Percentiles rank a stretch among this genome's conserved stretches.
These are phyloP conservation scores for Cyberlindnera meyerae DNA, from an alignment of 805 yeast species.

Conservation along the genomic window DNA sequence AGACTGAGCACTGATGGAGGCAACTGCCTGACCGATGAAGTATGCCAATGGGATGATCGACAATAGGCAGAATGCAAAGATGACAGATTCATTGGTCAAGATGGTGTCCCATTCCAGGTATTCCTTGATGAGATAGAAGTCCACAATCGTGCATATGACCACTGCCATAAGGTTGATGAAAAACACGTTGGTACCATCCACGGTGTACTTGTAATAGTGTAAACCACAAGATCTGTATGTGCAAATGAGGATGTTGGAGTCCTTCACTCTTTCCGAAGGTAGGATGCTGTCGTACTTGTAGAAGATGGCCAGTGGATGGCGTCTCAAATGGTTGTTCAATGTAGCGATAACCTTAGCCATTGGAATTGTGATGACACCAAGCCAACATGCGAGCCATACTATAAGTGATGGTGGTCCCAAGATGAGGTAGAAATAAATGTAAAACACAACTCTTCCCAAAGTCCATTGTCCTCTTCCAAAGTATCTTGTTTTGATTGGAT, in stretches of 20 bases:
- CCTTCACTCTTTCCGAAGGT: constrained; percentile 21
- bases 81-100: constrained; percentile 53
- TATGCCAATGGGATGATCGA: constrained; percentile 93
- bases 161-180: constrained; percentile 78
- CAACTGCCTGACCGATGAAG: constrained; percentile 98
- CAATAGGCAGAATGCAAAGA: constrained; percentile 71
- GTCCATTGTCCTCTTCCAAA: constrained; percentile 96
- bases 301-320: constrained; percentile 86
- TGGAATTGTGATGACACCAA: constrained; percentile 84
- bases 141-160: constrained; percentile 78
- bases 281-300: constrained; percentile 50
- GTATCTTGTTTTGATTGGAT: constrained; percentile 42
- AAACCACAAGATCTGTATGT: constrained; percentile 89
- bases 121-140: constrained; percentile 60
- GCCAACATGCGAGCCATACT: constrained; percentile 66
- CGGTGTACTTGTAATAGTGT: constrained; percentile 93
- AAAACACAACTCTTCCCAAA: constrained; percentile 74
- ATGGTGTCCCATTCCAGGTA: constrained; percentile 29
- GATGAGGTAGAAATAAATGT: constrained; percentile 59
- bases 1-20: constrained; percentile 95
- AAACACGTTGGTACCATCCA: constrained; percentile 92
- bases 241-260: constrained; percentile 67
- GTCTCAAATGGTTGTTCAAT: constrained; percentile 70
- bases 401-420: constrained; percentile 61
- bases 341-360: constrained; percentile 77